Percentiles rank a stretch among this genome's conserved stretches.
These are phyloP conservation scores for Penicillium cinerascens DNA, from an alignment of 495 filamentous ascomycete genomes.

Conservation along the genomic window DNA sequence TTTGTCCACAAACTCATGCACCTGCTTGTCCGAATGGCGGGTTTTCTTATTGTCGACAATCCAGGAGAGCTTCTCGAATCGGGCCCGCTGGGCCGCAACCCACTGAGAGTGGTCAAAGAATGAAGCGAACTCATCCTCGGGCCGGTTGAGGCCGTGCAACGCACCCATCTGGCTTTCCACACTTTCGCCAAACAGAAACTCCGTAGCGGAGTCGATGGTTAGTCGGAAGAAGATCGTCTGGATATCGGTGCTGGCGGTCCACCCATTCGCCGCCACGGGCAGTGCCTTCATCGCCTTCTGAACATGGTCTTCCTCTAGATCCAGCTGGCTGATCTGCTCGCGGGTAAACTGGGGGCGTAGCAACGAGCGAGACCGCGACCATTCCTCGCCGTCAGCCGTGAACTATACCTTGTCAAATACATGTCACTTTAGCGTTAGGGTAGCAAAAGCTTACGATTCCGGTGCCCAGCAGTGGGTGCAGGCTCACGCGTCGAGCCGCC, in stretches of 20 bases:
- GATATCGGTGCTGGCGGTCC: constrained; percentile 50
- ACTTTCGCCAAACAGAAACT: constrained; percentile 65
- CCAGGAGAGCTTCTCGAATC: constrained; percentile 48
- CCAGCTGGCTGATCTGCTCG: constrained; percentile 48
- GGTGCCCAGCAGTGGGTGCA: constrained; percentile 41
- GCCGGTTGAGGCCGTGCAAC: constrained; percentile 18
- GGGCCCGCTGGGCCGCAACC: constrained; percentile 30
- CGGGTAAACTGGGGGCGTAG: constrained; percentile 55
- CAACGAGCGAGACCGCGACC: constrained; percentile 52
- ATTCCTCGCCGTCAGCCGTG: constrained; percentile 46
- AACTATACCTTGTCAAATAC: constrained; percentile 27
- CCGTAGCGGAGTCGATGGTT: constrained; percentile 64
- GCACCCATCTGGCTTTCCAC: constrained; percentile 39
- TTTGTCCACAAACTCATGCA: constrained; percentile 51
- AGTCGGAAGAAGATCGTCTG: constrained; percentile 60
- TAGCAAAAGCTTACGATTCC: constrained; percentile 40
- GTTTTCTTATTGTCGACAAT: constrained; percentile 50
- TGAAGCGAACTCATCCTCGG: constrained; percentile 34
- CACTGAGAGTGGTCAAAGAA: constrained; percentile 43
- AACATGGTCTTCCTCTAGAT: constrained; percentile 50
- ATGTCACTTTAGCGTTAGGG: neutral
- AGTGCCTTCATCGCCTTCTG: constrained; percentile 41
- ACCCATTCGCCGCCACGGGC: constrained; percentile 33
- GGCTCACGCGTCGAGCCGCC: constrained; percentile 24
- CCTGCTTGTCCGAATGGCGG: constrained; percentile 33